Percentiles rank a stretch among this genome's conserved stretches.
Conservation (phyloP, 2,329 filamentous ascomycete genomes). For the Cordyceps militaris region DNA sequence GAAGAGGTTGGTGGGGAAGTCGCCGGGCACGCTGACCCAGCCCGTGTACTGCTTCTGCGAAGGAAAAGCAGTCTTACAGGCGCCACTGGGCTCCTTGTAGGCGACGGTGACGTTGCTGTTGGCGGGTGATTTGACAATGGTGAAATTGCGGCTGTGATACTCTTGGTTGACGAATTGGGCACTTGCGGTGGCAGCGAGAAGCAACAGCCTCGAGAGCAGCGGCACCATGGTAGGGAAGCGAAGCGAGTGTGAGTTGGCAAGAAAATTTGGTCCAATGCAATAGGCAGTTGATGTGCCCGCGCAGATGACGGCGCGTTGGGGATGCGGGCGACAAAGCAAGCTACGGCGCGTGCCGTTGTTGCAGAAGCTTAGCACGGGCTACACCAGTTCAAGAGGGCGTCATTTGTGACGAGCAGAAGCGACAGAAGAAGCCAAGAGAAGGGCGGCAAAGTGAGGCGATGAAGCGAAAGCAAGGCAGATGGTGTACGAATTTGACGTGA, state of each 20-base stretch:
- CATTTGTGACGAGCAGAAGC: neutral
- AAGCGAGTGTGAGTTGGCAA: neutral
- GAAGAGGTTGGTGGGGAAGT: conserved; percentile 44
- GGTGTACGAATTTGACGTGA: neutral
- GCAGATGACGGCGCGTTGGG: too few species aligned
- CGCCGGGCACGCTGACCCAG: conserved; percentile 56
- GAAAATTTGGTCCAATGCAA: neutral
- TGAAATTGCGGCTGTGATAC: conserved; percentile 34
- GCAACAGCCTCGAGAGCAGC: conserved; percentile 11
- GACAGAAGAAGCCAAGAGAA: neutral
- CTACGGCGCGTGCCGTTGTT: neutral
- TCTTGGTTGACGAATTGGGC: conserved; percentile 30
- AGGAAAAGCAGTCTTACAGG: conserved; percentile 57
- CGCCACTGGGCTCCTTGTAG: conserved; percentile 55
- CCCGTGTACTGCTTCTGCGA: conserved; percentile 64
- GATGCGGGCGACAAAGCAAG: neutral
- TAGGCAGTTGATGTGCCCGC: neutral
- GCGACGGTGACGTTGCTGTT: conserved; percentile 58
- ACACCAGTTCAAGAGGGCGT: neutral
- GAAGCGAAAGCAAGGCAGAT: neutral
- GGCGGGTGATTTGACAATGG: conserved; percentile 54
- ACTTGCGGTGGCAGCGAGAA: conserved; percentile 16
- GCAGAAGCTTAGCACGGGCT: neutral
- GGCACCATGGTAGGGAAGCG: neutral
- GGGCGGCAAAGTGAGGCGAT: neutral